phyloP scores from a whole-genome alignment of 1,139 yeast species.

The Taiozyma onychis region DNA sequence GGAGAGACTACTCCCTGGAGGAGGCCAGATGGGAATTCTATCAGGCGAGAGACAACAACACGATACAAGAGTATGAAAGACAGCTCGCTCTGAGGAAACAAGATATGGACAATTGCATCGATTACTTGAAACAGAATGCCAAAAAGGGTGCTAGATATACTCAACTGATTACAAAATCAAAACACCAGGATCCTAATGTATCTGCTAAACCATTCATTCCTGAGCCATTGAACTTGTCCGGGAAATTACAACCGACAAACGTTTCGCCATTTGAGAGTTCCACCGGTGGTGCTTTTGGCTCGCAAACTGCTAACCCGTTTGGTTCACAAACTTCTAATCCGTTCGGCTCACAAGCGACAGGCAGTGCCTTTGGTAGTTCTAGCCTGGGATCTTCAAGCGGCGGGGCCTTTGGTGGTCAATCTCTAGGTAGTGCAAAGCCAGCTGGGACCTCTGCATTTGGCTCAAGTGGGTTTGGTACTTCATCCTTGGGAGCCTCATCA shows the following conservation, averaged over 20 bases:
- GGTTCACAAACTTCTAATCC: constrained; percentile 15
- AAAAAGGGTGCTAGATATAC: constrained; percentile 50
- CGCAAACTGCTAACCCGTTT: constrained; percentile 12
- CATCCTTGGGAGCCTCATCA: constrained; percentile 14
- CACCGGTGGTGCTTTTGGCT: constrained; percentile 19
- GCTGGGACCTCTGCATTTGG: constrained; percentile 2
- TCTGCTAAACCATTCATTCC: constrained; percentile 37
- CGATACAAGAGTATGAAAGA: constrained; percentile 34
- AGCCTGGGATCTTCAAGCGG: constrained; percentile 9
- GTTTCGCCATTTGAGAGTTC: constrained; percentile 15
- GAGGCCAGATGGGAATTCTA: constrained; percentile 46
- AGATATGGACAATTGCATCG: constrained; percentile 43
- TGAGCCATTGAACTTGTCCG: constrained; percentile 26
- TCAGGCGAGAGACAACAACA: constrained; percentile 36
- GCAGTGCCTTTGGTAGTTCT: constrained; percentile 9
- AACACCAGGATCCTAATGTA: constrained; percentile 22
- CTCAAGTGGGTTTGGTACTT: constrained; percentile 1
- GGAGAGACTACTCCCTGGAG: constrained; percentile 52
- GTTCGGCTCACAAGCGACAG: constrained; percentile 6
- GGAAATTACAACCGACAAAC: constrained; percentile 3
- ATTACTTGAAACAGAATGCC: constrained; percentile 35
- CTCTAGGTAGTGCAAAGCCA: constrained; percentile 1
- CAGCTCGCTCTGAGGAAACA: constrained; percentile 35
- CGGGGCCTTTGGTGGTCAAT: constrained; percentile 7
- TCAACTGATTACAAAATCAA: constrained; percentile 41